phyloP scores from a whole-genome alignment of 2,329 filamentous ascomycete species.

The Fusarium acutatum region DNA sequence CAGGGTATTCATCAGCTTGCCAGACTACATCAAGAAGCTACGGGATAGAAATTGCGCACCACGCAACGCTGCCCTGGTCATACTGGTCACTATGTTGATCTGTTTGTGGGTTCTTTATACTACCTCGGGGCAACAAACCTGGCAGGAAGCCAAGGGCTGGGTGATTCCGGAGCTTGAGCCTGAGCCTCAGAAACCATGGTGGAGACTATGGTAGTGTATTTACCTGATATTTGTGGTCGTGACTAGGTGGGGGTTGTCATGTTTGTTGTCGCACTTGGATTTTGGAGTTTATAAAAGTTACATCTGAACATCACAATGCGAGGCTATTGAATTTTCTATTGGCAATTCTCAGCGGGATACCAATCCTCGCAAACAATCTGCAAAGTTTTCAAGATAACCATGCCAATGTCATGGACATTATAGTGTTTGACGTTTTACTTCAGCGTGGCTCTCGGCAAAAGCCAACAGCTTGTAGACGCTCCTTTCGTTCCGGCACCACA shows the following conservation, averaged over 20 bases:
- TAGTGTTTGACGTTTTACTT: background rate
- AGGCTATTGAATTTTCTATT: too few relatives aligned
- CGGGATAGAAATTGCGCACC: constrained; percentile 19
- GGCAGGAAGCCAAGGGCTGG: background rate
- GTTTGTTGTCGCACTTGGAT: background rate
- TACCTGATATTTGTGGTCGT: background rate
- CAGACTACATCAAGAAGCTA: constrained; percentile 31
- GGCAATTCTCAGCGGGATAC: background rate
- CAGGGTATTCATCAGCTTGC: constrained; percentile 24
- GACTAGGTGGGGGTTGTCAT: constrained; percentile 5
- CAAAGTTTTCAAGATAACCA: background rate
- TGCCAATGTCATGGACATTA: background rate
- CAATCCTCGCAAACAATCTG: too few relatives aligned
- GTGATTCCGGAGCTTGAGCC: background rate
- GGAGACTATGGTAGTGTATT: background rate
- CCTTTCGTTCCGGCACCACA: background rate
- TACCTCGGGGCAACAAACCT: constrained; percentile 7
- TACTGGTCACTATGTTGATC: constrained; percentile 13
- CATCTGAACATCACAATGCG: background rate
- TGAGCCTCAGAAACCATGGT: background rate
- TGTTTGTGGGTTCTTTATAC: constrained; percentile 6
- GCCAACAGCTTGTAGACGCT: background rate
- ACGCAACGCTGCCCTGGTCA: constrained; percentile 4
- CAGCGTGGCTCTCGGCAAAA: background rate
- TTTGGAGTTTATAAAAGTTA: background rate